Conservation (phyloP, 2,329 filamentous ascomycete species). For the Aspergillus tubingensis region DNA sequence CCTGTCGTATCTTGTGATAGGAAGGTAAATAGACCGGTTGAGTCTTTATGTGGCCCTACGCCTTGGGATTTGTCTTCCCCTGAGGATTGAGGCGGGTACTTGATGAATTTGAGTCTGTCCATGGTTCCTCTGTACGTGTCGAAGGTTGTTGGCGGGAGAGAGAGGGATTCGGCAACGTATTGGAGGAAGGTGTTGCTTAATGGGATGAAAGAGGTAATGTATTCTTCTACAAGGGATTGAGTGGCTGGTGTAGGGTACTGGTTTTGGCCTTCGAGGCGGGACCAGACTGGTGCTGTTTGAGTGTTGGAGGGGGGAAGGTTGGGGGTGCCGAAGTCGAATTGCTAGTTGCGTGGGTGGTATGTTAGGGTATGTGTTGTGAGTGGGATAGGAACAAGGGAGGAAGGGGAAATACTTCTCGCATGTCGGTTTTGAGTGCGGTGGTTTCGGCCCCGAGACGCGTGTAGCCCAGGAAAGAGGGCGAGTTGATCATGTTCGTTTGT, state of each 20-base stretch:
- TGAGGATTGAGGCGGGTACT: conserved; percentile 48
- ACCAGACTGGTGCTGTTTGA: conserved; percentile 42
- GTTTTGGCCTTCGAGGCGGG: conserved; percentile 38
- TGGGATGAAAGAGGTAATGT: conserved; percentile 51
- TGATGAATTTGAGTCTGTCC: conserved; percentile 58
- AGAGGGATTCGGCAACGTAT: conserved; percentile 58
- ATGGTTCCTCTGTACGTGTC: conserved; percentile 51
- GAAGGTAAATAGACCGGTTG: conserved; percentile 47
- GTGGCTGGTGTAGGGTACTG: conserved; percentile 14
- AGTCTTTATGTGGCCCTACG: conserved; percentile 61
- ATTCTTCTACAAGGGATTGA: conserved; percentile 45
- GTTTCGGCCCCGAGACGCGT: conserved; percentile 39
- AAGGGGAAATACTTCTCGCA: conserved; percentile 29
- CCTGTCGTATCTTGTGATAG: conserved; percentile 47
- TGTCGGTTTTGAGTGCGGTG: conserved; percentile 33
- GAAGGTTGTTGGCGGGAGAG: conserved; percentile 51
- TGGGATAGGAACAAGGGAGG: rapidly evolving
- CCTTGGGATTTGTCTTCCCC: conserved; percentile 47
- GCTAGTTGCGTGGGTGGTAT: conserved; percentile 40
- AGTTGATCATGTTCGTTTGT: conserved; percentile 36
- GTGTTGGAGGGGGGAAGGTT: conserved; percentile 1
- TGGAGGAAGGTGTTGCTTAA: conserved; percentile 56
- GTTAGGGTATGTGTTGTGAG: too few species aligned
- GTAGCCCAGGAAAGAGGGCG: conserved; percentile 36
- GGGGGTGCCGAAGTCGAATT: conserved; percentile 45